Conservation (phyloP, 805 yeast species). For the Wickerhamiella kazuoi region DNA sequence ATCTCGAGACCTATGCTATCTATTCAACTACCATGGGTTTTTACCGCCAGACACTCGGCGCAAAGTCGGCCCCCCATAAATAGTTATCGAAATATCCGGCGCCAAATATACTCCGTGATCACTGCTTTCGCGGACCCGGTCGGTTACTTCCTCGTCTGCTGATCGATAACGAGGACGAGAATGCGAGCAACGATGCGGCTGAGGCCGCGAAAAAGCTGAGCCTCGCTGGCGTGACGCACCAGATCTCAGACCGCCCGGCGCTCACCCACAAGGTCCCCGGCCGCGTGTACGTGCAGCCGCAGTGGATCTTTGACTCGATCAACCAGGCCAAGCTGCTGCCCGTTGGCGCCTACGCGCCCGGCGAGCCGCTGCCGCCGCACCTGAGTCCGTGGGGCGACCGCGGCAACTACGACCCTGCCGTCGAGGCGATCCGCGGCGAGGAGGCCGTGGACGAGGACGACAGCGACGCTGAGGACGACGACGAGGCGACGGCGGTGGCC, state of each 20-base stretch:
- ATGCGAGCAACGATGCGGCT: conserved; percentile 22
- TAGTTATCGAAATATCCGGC: too few species aligned
- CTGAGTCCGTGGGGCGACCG: conserved; percentile 98
- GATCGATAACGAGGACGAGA: conserved; percentile 29
- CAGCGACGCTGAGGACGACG: conserved; percentile 35
- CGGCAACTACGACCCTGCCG: conserved; percentile 73
- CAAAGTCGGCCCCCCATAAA: too few species aligned
- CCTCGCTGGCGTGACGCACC: conserved; percentile 67
- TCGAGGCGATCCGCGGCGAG: conserved; percentile 24
- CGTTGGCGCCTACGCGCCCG: conserved; percentile 76
- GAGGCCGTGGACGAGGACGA: conserved; percentile 35
- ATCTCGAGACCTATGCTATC: too few species aligned
- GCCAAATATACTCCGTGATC: too few species aligned
- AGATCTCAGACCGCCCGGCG: conserved; percentile 84
- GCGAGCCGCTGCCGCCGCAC: conserved; percentile 91
- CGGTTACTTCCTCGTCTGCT: too few species aligned
- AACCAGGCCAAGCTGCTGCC: conserved; percentile 61
- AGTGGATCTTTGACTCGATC: conserved; percentile 88
- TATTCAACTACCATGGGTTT: too few species aligned
- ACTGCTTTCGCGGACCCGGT: too few species aligned
- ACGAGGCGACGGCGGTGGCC: conserved; percentile 29
- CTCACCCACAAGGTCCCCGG: conserved; percentile 64
- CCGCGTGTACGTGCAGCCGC: conserved; percentile 90
- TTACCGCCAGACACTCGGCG: too few species aligned
- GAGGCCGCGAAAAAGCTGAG: conserved; percentile 28